Base-by-base conservation (phyloP, 2,329 filamentous ascomycete species). In the Magnaporthiopsis incrustans region DNA sequence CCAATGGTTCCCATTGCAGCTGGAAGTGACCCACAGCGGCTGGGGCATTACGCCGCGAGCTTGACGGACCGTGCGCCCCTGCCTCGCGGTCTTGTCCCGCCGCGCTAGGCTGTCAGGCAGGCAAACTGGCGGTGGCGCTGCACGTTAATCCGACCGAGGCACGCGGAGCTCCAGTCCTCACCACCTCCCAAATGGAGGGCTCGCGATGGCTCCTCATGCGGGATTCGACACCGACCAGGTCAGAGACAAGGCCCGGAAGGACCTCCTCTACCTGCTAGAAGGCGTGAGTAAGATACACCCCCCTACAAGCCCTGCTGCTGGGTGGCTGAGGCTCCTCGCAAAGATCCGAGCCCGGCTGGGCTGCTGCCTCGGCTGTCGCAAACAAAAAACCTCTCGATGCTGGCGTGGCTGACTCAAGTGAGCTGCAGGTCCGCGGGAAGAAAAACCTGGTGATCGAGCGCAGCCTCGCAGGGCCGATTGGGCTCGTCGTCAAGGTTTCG, bases 361-460 rank as follows among this genome's bases (percentile, higher is more conserved):
- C 2, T 25, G 44, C 7, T 53, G 44, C 44, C 44, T 53, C 44
- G 44, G 44, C 44, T n/a, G 44, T 53, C 44, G 18, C 44, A 53
- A 53, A 30, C 30, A 25, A 11, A 8, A 53, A 25, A 5, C 44
- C 44, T 53, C 44, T 53, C 44, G 44, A n/a, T 7, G n/a, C 10
- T 53, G 44, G 18, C 44, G 22, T 6, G 8, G 44, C 44, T 53
- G 44, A 53, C 44, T 25, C 44, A 22, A 25, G 44, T 11, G 44
- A n/a, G 44, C 44, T 53, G 44, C 73, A 99, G 95, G 92, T 98
- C 69, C 91, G 94, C 74, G 96, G 96, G 70, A 99, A 98, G 85
- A 99, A 99, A 83, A 98, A 97, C 73, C 82, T 99, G 67, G 90
- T 99, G 63, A 89, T 99, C 73, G 94, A 98, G 75, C 91, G 90